These are phyloP conservation scores for Cadophora malorum DNA, from an alignment of 2,329 filamentous ascomycete genomes.

Conservation along the genomic window DNA sequence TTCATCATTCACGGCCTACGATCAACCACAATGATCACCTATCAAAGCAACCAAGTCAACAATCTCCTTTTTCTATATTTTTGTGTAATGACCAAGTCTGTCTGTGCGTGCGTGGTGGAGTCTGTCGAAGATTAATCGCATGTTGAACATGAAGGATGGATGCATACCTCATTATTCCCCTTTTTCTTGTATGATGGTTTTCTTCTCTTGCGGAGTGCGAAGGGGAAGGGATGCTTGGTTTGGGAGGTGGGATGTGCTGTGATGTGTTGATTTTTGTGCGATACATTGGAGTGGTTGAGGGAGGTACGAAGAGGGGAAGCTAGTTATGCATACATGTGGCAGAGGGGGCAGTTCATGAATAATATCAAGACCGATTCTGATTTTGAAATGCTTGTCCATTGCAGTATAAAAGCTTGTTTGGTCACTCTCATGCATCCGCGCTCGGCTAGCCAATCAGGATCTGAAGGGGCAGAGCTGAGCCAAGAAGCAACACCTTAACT, in stretches of 20 bases:
- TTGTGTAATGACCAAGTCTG: conserved; percentile 24
- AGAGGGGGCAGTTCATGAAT: conserved; percentile 11
- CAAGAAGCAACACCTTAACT: too few species aligned
- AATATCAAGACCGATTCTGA: conserved; percentile 9
- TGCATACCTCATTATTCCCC: conserved; percentile 9
- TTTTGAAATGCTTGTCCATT: neutral
- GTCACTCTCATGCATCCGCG: too few species aligned
- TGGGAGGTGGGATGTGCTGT: neutral
- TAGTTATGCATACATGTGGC: neutral
- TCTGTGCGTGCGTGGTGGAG: neutral
- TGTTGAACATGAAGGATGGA: conserved; percentile 21
- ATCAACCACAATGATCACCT: conserved; percentile 12
- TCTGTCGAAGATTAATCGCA: conserved; percentile 19
- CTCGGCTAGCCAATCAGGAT: too few species aligned
- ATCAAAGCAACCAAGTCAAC: conserved; percentile 14
- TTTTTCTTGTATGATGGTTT: neutral
- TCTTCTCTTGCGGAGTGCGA: neutral
- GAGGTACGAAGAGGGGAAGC: neutral
- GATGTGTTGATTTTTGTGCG: conserved; percentile 13
- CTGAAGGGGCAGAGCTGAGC: too few species aligned
- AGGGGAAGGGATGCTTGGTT: neutral
- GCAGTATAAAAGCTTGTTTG: too few species aligned
- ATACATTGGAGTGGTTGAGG: neutral
- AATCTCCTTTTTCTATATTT: conserved; percentile 21
- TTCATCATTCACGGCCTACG: conserved; percentile 22